Evolutionary conservation across 2,329 filamentous ascomycete species (phyloP), one percentile per base, ranked within the genome.

Genomic region (Ophiostoma sp.): DNA sequence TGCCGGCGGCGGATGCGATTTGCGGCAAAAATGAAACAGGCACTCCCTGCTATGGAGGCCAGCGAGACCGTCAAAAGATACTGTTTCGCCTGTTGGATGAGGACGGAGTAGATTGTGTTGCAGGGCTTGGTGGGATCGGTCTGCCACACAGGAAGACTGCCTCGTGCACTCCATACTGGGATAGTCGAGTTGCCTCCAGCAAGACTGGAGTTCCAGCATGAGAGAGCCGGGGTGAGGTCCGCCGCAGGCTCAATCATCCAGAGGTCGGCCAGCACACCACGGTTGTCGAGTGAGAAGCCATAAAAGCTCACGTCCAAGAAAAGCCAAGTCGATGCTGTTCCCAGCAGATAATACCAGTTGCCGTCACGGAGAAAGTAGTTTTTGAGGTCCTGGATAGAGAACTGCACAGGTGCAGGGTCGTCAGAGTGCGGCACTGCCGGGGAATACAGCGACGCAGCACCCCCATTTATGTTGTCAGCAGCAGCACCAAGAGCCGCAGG

Each of bases 291-390:
- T 3, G 81, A 81, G 68, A 85, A 82, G 2, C 84, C 84, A 70
- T 85, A 85, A 71, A 85, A 86, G 14, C 82, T 82, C n/a, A 86
- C 76, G 68, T 87, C 84, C 11, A 86, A 77, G 5, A 84, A 79
- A 45, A 85, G 80, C 84, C 84, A 86, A 27, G 81, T 79, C 40
- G 81, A 75, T 0, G 82, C 78, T 1, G 82, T 84, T 2, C 72
- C 79, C 5, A 81, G 71, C 0, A 81, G 74, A 64, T 81, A 82
- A 60, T 77, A 76, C 77, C 81, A 80, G 69, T 83, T 82, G 18
- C 78, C 78, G 47, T 83, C 79, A 38, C 76, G 74, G 72, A 85
- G 79, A 67, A 85, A 83, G 74, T 81, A 84, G 71, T 80, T 80
- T 72, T 79, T 76, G n/a, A 84, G 73, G 68, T 85, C 81, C 58